Conservation (phyloP, 2,329 filamentous ascomycete genomes). For the Curvularia lunata region DNA sequence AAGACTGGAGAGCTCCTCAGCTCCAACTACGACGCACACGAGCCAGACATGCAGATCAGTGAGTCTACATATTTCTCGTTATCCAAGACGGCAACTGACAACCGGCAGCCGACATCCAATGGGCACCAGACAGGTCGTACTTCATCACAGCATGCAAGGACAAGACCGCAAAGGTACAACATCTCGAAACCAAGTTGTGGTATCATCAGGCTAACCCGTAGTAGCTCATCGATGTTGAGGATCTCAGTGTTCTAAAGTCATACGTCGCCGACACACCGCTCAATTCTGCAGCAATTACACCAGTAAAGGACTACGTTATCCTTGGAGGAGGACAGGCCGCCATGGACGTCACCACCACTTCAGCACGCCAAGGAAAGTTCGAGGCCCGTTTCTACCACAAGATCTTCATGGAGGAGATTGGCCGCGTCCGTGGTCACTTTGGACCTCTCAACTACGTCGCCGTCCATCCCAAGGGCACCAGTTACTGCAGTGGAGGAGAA, state of each 20-base stretch:
- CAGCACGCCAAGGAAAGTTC: constrained; percentile 95
- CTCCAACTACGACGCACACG: constrained; percentile 81
- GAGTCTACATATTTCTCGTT: constrained; percentile 3
- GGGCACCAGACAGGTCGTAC: constrained; percentile 91
- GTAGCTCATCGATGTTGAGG: constrained; percentile 80
- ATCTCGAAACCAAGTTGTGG: background rate
- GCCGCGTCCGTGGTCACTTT: constrained; percentile 95
- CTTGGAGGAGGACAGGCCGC: constrained; percentile 97
- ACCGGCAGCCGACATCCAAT: constrained; percentile 86
- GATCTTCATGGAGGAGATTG: constrained; percentile 98
- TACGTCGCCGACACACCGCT: constrained; percentile 92
- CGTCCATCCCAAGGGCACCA: constrained; percentile 86
- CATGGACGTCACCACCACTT: constrained; percentile 97
- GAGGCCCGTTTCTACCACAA: constrained; percentile 99
- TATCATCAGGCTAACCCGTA: constrained; percentile 6
- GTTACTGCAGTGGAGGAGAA: constrained; percentile 95
- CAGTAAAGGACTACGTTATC: constrained; percentile 97
- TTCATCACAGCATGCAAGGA: constrained; percentile 99
- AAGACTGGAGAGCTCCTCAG: constrained; percentile 87
- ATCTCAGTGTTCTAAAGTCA: constrained; percentile 91
- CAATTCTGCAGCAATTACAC: constrained; percentile 92
- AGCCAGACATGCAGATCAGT: constrained; percentile 80
- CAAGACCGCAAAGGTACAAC: constrained; percentile 86
- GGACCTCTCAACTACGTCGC: constrained; percentile 96
- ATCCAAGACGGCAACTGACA: constrained; percentile 63